These are phyloP conservation scores for Flueggea neowawraea DNA, from an alignment of 441 rosid species.

Conservation along the genomic window DNA sequence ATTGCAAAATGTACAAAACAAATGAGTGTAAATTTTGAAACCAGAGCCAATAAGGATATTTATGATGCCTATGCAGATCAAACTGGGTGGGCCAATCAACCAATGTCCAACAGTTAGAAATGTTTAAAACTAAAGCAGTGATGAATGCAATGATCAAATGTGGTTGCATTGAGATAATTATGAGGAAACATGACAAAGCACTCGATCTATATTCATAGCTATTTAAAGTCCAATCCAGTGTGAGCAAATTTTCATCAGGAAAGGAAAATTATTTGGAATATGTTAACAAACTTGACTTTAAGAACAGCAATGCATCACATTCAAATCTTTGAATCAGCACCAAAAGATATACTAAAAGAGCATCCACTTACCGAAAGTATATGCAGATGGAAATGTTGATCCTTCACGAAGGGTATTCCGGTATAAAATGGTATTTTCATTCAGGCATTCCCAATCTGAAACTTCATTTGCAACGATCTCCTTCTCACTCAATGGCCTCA, in stretches of 20 bases:
- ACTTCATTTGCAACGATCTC: conserved; percentile 69
- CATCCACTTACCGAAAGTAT: conserved; percentile 69
- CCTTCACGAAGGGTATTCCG: conserved; percentile 93
- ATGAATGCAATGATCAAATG: too few species aligned
- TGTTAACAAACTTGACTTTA: not conserved
- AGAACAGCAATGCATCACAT: not conserved
- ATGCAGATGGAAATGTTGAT: conserved; percentile 87
- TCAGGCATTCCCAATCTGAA: conserved; percentile 97
- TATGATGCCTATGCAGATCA: too few species aligned
- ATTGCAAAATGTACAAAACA: not conserved
- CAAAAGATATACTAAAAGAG: conserved; percentile 6
- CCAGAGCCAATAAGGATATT: too few species aligned
- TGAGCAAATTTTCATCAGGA: conserved; percentile 10
- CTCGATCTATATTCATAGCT: too few species aligned
- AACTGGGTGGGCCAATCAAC: too few species aligned
- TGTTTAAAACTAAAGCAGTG: too few species aligned
- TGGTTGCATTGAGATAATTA: too few species aligned
- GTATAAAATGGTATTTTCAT: conserved; percentile 73
- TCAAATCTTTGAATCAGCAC: conserved; percentile 1
- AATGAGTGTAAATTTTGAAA: too few species aligned
- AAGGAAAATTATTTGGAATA: conserved; percentile 1
- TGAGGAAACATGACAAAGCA: too few species aligned
- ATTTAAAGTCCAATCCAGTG: too few species aligned
- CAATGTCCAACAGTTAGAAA: too few species aligned
- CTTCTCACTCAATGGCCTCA: conserved; percentile 94